These are phyloP conservation scores for Venturia pyrina DNA, from an alignment of 2,329 filamentous ascomycete genomes.

Conservation along the genomic window DNA sequence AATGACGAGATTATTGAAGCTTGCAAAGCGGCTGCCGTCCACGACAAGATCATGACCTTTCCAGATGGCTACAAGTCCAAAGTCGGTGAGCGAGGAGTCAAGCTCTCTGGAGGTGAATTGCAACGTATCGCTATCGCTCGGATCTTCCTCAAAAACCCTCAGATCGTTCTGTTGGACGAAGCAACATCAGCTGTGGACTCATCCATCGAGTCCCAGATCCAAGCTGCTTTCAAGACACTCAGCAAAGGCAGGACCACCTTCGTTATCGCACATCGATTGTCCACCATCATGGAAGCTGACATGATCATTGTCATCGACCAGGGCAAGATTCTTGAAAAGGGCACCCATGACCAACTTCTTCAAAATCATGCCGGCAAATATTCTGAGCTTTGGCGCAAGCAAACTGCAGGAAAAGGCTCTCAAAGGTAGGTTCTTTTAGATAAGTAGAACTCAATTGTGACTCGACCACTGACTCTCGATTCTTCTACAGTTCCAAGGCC, in stretches of 20 bases:
- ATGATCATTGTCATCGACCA: conserved; percentile 71
- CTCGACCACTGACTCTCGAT: background rate
- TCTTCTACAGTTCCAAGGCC: background rate
- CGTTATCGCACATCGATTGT: conserved; percentile 67
- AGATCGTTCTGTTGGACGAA: conserved; percentile 78
- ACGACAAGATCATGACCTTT: conserved; percentile 53
- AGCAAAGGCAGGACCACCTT: conserved; percentile 56
- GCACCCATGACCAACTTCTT: conserved; percentile 69
- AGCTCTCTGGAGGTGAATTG: conserved; percentile 54
- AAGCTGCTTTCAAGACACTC: conserved; percentile 48
- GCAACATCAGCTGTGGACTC: conserved; percentile 81
- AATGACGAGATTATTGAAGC: conserved; percentile 51
- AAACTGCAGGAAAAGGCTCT: conserved; percentile 26
- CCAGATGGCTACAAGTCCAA: conserved; percentile 32
- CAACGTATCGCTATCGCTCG: conserved; percentile 61
- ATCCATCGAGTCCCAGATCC: conserved; percentile 56
- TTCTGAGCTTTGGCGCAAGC: conserved; percentile 79
- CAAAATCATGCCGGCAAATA: conserved; percentile 65
- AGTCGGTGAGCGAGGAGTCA: conserved; percentile 30
- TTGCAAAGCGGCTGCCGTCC: conserved; percentile 51
- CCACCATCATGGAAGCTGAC: conserved; percentile 76
- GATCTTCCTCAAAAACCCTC: conserved; percentile 68
- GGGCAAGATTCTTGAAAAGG: conserved; percentile 67
- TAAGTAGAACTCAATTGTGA: background rate
- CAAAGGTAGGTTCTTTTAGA: background rate